These are phyloP conservation scores for Dictyostelium discoideum DNA, from an alignment of 78 protist species.

Conservation along the genomic window dicty_2.7 NC_007089.4:1227001-1227500, in stretches of 20 bases:
- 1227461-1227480: neutral
- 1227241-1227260: neutral
- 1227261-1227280: neutral
- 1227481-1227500: neutral
- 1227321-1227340: neutral
- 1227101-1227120: neutral
- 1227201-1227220: neutral
- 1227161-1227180: neutral
- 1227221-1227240: neutral
- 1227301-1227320: constrained; percentile 13
- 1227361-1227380: neutral
- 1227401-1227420: neutral
- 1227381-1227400: neutral
- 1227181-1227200: neutral
- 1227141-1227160: neutral
- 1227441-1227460: neutral
- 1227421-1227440: neutral
- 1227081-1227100: neutral
- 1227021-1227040: neutral
- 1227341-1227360: neutral
- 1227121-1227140: neutral
- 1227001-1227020: neutral
- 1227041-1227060: neutral
- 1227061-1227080: neutral
- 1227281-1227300: constrained; percentile 1